Percentiles rank a stretch among this genome's conserved stretches.
Evolutionary conservation across 441 rosid genomes (phyloP).

Genomic region (Corymbia citriodora): DNA sequence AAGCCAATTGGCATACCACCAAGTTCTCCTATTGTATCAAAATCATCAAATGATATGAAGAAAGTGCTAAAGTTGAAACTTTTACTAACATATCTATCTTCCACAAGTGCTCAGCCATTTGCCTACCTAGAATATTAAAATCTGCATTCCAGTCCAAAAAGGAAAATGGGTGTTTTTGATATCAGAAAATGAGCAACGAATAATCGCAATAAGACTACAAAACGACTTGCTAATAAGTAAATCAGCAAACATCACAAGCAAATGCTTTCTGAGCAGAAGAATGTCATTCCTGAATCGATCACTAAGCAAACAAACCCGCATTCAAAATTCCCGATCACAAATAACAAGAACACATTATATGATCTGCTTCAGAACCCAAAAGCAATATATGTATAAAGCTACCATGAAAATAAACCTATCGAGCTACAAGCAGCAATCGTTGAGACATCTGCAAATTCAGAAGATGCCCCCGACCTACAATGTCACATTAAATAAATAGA

Average conservation of each 20-base stretch:
- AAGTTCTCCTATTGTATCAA: not conserved
- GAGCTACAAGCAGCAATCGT: not conserved
- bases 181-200: not conserved
- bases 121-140: not conserved
- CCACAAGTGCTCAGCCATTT: not conserved
- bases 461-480: not conserved
- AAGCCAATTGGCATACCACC: not conserved
- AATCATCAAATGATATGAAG: not conserved
- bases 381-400: not conserved
- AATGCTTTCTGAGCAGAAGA: not conserved
- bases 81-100: not conserved
- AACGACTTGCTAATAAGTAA: not conserved
- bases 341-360: not conserved
- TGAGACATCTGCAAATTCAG: not conserved
- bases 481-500: constrained; percentile 14
- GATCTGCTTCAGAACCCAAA: not conserved
- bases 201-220: not conserved
- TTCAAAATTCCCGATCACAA: not conserved
- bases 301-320: not conserved
- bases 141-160: not conserved
- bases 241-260: not conserved
- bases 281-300: not conserved
- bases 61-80: not conserved
- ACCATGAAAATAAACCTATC: not conserved
- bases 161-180: not conserved